phyloP scores from a whole-genome alignment of 2,329 filamentous ascomycete genomes.

The Calonectria leucothoes region DNA sequence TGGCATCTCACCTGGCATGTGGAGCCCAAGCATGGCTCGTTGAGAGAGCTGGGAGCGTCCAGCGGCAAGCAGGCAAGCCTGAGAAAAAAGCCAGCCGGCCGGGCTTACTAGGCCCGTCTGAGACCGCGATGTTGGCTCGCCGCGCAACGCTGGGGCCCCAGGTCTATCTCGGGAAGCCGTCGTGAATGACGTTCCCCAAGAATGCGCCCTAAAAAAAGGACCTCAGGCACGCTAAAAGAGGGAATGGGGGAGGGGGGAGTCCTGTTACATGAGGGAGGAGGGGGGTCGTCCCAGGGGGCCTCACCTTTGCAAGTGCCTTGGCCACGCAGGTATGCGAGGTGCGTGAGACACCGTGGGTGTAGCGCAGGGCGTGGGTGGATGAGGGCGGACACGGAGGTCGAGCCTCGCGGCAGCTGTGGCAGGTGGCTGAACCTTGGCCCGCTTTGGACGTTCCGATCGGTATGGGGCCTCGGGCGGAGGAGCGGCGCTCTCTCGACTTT shows the following conservation, averaged over 20 bases:
- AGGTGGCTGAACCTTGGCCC: constrained; percentile 44
- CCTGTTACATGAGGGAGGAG: constrained; percentile 7
- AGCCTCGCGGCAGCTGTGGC: constrained; percentile 31
- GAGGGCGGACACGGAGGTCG: constrained; percentile 33
- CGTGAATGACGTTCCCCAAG: constrained; percentile 37
- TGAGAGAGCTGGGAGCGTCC: constrained; percentile 18
- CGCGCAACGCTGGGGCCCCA: constrained; percentile 18
- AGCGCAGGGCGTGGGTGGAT: constrained; percentile 28
- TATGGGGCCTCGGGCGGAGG: constrained; percentile 43
- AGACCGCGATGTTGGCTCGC: constrained; percentile 21
- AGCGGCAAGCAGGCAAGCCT: constrained; percentile 1
- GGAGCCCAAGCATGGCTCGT: constrained; percentile 22
- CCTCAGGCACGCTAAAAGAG: constrained; percentile 20
- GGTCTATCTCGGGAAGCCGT: constrained; percentile 19
- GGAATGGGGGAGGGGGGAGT: constrained; percentile 23
- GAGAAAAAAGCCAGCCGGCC: constrained; percentile 27
- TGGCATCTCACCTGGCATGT: constrained; percentile 32
- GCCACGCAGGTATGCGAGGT: constrained; percentile 10
- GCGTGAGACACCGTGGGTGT: constrained; percentile 20
- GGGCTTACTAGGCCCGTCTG: constrained; percentile 28
- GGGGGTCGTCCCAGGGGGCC: constrained; percentile 28
- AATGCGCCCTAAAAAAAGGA: constrained; percentile 29
- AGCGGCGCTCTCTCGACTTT: constrained; percentile 37
- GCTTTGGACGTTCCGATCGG: constrained; percentile 43
- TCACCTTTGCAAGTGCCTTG: constrained; percentile 10